phyloP scores from a whole-genome alignment of 495 filamentous ascomycete genomes.

The Penicillium diatomitis region DNA sequence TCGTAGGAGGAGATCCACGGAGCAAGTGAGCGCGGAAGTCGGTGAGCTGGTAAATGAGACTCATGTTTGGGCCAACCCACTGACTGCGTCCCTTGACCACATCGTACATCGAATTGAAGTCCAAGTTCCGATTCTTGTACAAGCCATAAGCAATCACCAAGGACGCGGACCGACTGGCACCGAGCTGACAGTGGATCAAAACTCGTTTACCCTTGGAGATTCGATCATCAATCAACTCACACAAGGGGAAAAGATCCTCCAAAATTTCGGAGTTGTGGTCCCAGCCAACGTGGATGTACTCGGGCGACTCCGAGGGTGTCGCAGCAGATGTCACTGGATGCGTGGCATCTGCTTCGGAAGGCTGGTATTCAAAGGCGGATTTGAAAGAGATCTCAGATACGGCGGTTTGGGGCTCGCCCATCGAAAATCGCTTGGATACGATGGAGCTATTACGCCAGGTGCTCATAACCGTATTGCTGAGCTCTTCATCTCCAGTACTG shows the following conservation, averaged over 20 bases:
- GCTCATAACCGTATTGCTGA: constrained; percentile 32
- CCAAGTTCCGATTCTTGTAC: constrained; percentile 78
- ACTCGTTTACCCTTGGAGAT: constrained; percentile 75
- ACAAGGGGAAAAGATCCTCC: constrained; percentile 73
- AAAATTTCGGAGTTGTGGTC: constrained; percentile 97
- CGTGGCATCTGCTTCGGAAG: constrained; percentile 22
- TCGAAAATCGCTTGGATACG: constrained; percentile 32
- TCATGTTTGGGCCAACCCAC: constrained; percentile 99
- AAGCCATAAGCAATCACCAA: constrained; percentile 93
- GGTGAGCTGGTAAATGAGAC: constrained; percentile 90
- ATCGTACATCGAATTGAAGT: constrained; percentile 89
- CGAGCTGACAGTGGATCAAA: constrained; percentile 90
- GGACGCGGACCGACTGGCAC: constrained; percentile 92
- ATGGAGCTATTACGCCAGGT: constrained; percentile 29
- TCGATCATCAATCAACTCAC: constrained; percentile 75
- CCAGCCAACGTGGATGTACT: constrained; percentile 95
- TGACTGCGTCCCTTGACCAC: constrained; percentile 79
- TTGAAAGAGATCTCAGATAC: constrained; percentile 59
- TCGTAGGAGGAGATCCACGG: constrained; percentile 34
- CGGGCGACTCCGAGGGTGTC: constrained; percentile 45
- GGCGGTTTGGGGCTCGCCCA: constrained; percentile 59
- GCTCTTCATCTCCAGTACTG: constrained; percentile 23
- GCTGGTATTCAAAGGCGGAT: constrained; percentile 55
- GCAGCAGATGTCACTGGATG: constrained; percentile 46
- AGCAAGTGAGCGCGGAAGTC: constrained; percentile 55